Conservation (phyloP, 345 rosid species). For the Garcia nutans region DNA sequence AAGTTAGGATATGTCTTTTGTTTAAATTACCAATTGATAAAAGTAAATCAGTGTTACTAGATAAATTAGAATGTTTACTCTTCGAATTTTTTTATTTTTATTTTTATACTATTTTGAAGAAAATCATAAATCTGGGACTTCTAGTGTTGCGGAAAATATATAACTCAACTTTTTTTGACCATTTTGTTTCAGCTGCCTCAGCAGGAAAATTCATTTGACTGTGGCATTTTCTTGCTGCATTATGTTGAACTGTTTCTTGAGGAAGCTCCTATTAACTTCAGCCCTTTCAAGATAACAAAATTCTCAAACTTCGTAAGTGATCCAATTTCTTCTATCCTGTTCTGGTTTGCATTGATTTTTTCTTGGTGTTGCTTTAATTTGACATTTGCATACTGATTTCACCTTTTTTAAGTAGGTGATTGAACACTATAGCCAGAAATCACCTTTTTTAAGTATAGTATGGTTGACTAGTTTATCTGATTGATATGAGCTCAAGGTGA, state of each 20-base stretch:
- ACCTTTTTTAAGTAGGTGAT: neutral
- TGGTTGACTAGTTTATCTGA: neutral
- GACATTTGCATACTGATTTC: neutral
- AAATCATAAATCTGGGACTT: neutral
- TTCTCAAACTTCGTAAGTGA: slow-evolving; percentile 77
- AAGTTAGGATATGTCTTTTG: neutral
- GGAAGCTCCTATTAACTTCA: slow-evolving; percentile 72
- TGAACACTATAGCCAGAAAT: neutral
- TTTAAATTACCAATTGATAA: neutral
- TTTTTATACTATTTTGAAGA: neutral
- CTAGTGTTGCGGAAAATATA: neutral
- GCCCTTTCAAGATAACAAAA: slow-evolving; percentile 66
- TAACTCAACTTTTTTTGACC: neutral
- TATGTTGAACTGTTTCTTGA: slow-evolving; percentile 85
- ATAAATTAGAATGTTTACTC: neutral
- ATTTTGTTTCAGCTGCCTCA: slow-evolving; percentile 74
- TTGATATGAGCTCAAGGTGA: neutral
- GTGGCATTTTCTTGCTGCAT: slow-evolving; percentile 93
- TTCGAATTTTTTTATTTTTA: neutral
- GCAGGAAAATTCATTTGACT: slow-evolving; percentile 92
- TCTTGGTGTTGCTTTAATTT: neutral
- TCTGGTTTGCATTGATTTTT: neutral
- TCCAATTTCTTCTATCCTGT: neutral
- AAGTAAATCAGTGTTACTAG: no score
- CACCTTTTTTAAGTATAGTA: neutral